phyloP scores from a whole-genome alignment of 305 asterid species.

The Fraxinus platypoda region DNA sequence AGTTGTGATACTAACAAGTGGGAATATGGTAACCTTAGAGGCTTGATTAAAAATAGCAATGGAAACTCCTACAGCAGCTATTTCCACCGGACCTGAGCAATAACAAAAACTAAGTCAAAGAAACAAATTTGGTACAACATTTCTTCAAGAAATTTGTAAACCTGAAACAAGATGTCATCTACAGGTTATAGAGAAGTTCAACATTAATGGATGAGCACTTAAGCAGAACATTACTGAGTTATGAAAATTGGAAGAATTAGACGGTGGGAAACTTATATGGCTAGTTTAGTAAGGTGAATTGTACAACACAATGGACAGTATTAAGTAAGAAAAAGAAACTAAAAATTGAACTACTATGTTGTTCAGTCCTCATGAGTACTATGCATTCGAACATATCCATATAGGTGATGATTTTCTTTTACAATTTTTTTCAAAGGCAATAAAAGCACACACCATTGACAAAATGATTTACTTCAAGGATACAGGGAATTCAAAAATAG shows the following conservation, averaged over 20 bases:
- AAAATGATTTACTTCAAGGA: not conserved
- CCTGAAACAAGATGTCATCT: not conserved
- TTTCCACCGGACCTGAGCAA: constrained; percentile 65
- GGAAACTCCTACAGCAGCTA: constrained; percentile 89
- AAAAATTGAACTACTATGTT: not conserved
- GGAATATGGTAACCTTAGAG: constrained; percentile 84
- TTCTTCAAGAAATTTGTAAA: not conserved
- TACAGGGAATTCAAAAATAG: not conserved
- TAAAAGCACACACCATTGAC: not conserved
- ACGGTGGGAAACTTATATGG: not conserved
- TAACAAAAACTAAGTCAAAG: not conserved
- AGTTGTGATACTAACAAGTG: constrained; percentile 89
- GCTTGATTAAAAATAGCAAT: constrained; percentile 89
- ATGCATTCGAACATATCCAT: not conserved
- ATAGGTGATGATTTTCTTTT: not conserved
- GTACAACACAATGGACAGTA: not conserved
- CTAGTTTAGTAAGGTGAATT: not conserved
- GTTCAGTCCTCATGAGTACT: not conserved
- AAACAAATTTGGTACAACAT: not conserved
- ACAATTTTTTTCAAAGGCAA: not conserved
- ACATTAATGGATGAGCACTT: not conserved
- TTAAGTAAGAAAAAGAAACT: not conserved
- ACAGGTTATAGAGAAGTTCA: not conserved
- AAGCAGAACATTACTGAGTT: not conserved
- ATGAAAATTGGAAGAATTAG: not conserved